Evolutionary conservation across 768 basidiomycete genomes (phyloP).

Genomic region (Lactarius indigo): DNA sequence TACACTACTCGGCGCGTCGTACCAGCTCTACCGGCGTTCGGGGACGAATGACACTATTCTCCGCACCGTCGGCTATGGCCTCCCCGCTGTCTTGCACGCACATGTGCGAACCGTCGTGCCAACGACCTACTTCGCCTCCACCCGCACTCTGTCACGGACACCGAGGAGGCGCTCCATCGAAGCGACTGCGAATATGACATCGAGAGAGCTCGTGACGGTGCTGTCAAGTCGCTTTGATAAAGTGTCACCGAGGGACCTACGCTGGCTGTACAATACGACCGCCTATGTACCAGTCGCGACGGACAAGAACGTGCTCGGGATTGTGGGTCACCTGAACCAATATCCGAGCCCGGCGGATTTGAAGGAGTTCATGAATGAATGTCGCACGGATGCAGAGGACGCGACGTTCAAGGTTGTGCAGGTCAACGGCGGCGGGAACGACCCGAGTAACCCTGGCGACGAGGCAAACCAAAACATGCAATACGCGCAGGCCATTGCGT

Average conservation of each 20-base stretch:
- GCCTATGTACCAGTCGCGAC: not conserved
- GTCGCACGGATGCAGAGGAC: not conserved
- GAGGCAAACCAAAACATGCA: no score
- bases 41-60: not conserved
- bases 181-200: no score
- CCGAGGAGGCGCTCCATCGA: no score
- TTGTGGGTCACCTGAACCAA: not conserved
- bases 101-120: not conserved
- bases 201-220: no score
- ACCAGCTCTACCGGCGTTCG: not conserved
- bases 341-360: not conserved
- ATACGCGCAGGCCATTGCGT: no score
- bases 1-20: not conserved
- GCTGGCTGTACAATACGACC: not conserved
- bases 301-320: not conserved
- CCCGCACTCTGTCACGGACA: not conserved
- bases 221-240: no score
- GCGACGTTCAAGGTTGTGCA: not conserved
- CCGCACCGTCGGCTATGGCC: not conserved
- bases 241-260: not conserved
- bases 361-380: not conserved
- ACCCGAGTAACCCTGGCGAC: not conserved
- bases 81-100: not conserved
- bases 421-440: not conserved
- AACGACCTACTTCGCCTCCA: not conserved